These are phyloP conservation scores for Areca catechu DNA, from an alignment of 176 grass and related monocot genomes.

Conservation along the genomic window DNA sequence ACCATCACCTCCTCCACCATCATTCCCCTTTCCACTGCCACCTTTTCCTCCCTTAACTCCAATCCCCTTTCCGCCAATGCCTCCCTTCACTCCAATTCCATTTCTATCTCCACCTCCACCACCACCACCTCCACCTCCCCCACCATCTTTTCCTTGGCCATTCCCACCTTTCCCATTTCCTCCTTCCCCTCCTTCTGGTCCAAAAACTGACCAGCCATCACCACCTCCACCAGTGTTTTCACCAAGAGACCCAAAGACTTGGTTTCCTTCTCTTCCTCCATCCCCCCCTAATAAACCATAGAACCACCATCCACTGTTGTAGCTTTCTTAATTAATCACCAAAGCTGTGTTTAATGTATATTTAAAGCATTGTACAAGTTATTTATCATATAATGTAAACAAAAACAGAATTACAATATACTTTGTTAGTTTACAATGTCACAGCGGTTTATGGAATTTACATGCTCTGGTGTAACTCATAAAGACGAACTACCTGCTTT, in stretches of 20 bases:
- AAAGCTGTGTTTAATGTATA: no score
- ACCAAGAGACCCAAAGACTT: neutral
- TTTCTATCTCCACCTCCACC: conserved; percentile 17
- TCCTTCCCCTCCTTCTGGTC: conserved; percentile 32
- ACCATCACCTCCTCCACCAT: neutral
- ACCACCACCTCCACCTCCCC: conserved; percentile 17
- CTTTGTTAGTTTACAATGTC: no score
- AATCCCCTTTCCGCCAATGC: conserved; percentile 31
- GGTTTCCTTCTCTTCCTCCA: conserved; percentile 3
- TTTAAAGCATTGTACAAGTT: no score
- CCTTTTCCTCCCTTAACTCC: conserved; percentile 34
- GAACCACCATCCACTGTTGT: no score
- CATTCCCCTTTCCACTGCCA: conserved; percentile 20
- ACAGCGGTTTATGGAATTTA: no score
- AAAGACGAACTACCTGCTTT: no score
- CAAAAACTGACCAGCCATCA: conserved; percentile 17
- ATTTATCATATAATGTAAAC: no score
- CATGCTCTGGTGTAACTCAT: no score
- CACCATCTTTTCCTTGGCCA: conserved; percentile 32
- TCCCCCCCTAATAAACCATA: neutral
- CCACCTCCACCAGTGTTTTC: conserved; percentile 27
- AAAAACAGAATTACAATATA: no score
- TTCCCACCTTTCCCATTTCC: conserved; percentile 38
- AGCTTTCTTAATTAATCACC: no score
- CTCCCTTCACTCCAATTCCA: conserved; percentile 32